A percentile compares a stretch with the other conserved stretches of the same genome.
These are phyloP conservation scores for Sphaceloma murrayae DNA, from an alignment of 2,329 filamentous ascomycete genomes.

Conservation along the genomic window DNA sequence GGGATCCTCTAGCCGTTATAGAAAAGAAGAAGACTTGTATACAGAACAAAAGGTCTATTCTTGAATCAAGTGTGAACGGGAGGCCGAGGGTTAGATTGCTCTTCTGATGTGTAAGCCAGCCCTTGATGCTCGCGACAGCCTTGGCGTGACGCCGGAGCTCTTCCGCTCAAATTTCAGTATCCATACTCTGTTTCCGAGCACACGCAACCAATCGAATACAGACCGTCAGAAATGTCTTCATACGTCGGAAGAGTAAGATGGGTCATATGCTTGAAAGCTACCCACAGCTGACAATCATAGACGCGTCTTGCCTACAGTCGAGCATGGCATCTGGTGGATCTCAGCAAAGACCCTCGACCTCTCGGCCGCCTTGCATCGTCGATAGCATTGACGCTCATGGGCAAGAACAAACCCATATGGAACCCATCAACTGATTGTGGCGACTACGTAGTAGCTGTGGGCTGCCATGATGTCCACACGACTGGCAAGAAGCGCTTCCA, in stretches of 20 bases:
- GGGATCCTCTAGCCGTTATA: neutral
- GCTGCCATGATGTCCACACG: slow-evolving; percentile 75
- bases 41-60: too few relatives aligned
- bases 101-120: slow-evolving; percentile 13
- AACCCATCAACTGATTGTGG: slow-evolving; percentile 97
- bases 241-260: slow-evolving; percentile 59
- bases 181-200: neutral
- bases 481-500: slow-evolving; percentile 89
- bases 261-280: neutral
- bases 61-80: too few relatives aligned
- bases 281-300: slow-evolving; percentile 43
- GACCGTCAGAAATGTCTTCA: slow-evolving; percentile 57
- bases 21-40: too few relatives aligned
- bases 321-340: slow-evolving; percentile 85
- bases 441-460: slow-evolving; percentile 92
- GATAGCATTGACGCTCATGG: slow-evolving; percentile 84
- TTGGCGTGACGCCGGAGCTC: slow-evolving; percentile 14
- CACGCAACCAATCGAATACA: slow-evolving; percentile 5
- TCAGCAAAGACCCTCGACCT: slow-evolving; percentile 58
- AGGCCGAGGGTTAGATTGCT: too few relatives aligned
- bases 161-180: slow-evolving; percentile 10
- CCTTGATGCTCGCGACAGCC: slow-evolving; percentile 1
- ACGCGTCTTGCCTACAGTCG: slow-evolving; percentile 94
- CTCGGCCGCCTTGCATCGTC: slow-evolving; percentile 81
- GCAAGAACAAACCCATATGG: slow-evolving; percentile 97